Evolutionary conservation across 2,329 filamentous ascomycete genomes (phyloP), one percentile per base, ranked within the genome.

Genomic region (Aureobasidium sp.): DNA sequence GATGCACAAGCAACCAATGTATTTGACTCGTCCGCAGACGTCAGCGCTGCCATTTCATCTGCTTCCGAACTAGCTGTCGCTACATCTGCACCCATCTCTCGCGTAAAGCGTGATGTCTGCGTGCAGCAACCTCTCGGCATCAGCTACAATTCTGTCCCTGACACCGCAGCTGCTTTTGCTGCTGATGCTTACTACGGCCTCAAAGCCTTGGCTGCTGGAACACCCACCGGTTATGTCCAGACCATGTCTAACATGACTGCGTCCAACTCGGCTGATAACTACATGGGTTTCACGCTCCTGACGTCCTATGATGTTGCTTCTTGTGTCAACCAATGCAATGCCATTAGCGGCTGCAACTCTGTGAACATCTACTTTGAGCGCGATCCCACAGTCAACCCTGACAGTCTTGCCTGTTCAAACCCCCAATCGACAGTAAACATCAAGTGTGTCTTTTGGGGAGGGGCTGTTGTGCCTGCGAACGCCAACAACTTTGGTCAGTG

Each of bases 111-210:
- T 32, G 46, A 50, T 15, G 8, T 34, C 6, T 53, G 50, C 20
- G 24, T 41, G 10, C 32, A 24, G 4, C 53, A 57, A 26, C 46
- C 46, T n/a, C 26, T 34, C 13, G 46, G 46, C 4, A 39, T 52
- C n/a, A 34, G 27, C 32, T 37, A 39, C 32, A n/a, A 15, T 34
- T 37, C 34, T 17, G 20, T 52, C 12, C 72, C 73, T 8, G 75
- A 77, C 61, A 74, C 71, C 7, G 66, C 66, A 17, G 63, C 48
- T 48, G 69, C 67, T 7, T 77, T 77, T 64, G 36, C 55, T 20
- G 27, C 41, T 13, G 46, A 65, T 27, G 12, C 61, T 13, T 34
- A 57, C 20, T 63, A 59, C 44, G 43, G 37, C 2, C 9, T 13
- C 1, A 61, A 76, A 73, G 67, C 60, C 59, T 0, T 41, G 10